Base-by-base conservation (phyloP, 805 yeast species). In the Zygosaccharomyces gambellarensis region DNA sequence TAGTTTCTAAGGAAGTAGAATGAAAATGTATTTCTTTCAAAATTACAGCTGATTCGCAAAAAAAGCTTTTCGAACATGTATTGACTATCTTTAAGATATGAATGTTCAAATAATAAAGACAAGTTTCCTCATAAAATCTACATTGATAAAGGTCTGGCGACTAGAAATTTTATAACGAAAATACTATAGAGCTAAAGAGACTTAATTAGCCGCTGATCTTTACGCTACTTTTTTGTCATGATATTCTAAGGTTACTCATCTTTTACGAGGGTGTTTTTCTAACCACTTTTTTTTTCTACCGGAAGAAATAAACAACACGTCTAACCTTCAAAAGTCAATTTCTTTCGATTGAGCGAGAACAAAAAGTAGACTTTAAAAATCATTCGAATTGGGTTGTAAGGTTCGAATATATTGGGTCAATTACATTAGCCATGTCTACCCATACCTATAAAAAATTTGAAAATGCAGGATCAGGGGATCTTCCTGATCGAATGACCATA, bases 401-500 rank as follows among this genome's bases (percentile, higher is more conserved):
- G 19, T 34, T 34, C 38, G 38, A 34, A 34, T 34, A 17, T 34
- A 12, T 42, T 30, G 46, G 44, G 50, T 39, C 45, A 50, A 48
- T 44, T 48, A 46, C 47, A 38, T 42, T 32, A 29, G 50, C 29
- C 41, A 89, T 89, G 97, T 89, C 97, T 41, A 82, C 95, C 34
- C 82, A 76, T 57, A 75, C 86, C 40, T 89, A 87, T 71, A 90
- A 89, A 74, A 87, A 87, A 73, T 81, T 78, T 70, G 97, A 90
- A 64, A 89, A 86, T 65, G 65, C 79, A 48, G 87, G 78, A 57
- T 74, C 85, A 44, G 82, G 84, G 49, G 73, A 76, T 30, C 69
- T 79, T 59, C 95, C 96, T 49, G 98, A 94, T 71, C 90, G 90
- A 71, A 94, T 94, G 98, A 85, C 97, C 9, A 90, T 94, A 54